A percentile compares a stretch with the other conserved stretches of the same genome.
phyloP scores from a whole-genome alignment of 345 rosid species.

The Punica granatum region DNA sequence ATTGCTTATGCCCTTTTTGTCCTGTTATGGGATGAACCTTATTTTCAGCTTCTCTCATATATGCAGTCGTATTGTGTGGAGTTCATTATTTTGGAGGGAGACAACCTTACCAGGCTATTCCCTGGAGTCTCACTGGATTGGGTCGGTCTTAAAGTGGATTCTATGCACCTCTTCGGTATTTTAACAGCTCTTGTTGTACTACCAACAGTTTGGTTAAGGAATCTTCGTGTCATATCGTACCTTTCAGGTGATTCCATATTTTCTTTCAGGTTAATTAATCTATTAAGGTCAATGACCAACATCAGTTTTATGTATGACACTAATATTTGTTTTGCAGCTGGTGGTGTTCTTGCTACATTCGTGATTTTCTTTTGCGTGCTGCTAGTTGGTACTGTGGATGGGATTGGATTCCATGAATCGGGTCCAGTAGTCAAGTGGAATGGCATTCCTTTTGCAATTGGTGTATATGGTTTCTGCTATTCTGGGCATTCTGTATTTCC shows the following conservation, averaged over 20 bases:
- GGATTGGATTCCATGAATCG: slow-evolving; percentile 69
- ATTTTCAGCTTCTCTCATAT: slow-evolving; percentile 13
- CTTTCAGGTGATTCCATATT: slow-evolving; percentile 58
- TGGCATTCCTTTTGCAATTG: slow-evolving; percentile 81
- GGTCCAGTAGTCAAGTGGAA: slow-evolving; percentile 63
- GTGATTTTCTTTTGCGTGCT: slow-evolving; percentile 50
- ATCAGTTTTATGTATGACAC: neutral
- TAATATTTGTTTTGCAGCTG: slow-evolving; percentile 40
- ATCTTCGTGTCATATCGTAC: slow-evolving; percentile 73
- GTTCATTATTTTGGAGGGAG: slow-evolving; percentile 88
- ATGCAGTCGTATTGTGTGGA: slow-evolving; percentile 86
- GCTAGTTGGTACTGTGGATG: slow-evolving; percentile 48
- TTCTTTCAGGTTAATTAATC: neutral
- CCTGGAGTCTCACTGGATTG: slow-evolving; percentile 64
- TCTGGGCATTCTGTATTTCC: slow-evolving; percentile 91
- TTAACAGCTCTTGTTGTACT: slow-evolving; percentile 62
- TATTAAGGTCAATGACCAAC: slow-evolving; percentile 8
- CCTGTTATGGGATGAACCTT: slow-evolving; percentile 11
- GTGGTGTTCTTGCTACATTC: slow-evolving; percentile 71
- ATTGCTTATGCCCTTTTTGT: neutral
- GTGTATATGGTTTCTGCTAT: slow-evolving; percentile 75
- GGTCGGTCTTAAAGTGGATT: slow-evolving; percentile 54
- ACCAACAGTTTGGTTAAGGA: slow-evolving; percentile 80
- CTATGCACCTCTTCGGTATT: slow-evolving; percentile 71
- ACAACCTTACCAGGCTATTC: slow-evolving; percentile 73